Conservation (phyloP, 2,329 filamentous ascomycete species). For the Rhexocercosporidium sp. region DNA sequence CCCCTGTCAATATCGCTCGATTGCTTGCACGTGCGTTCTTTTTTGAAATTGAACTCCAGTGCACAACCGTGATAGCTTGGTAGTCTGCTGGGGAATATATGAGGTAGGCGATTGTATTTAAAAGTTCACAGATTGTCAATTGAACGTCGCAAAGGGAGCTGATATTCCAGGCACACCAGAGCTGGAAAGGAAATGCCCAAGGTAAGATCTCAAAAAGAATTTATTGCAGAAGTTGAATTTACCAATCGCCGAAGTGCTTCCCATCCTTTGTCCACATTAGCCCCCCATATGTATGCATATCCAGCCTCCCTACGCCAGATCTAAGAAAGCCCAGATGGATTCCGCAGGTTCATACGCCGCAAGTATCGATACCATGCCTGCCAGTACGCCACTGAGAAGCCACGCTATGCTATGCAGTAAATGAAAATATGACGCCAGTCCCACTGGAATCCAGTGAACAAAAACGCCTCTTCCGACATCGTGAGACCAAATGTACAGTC, state of each 20-base stretch:
- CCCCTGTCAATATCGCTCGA: not conserved
- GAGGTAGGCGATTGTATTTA: too few relatives aligned
- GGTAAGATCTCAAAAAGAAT: not conserved
- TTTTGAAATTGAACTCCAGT: not conserved
- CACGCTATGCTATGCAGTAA: slow-evolving; percentile 38
- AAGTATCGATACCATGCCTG: slow-evolving; percentile 15
- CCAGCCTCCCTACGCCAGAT: slow-evolving; percentile 19
- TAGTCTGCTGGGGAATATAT: too few relatives aligned
- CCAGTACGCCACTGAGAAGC: slow-evolving; percentile 32
- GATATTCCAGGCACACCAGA: too few relatives aligned
- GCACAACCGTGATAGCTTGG: not conserved
- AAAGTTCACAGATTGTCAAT: too few relatives aligned
- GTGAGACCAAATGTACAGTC: slow-evolving; percentile 5
- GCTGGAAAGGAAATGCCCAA: not conserved
- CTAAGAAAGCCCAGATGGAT: slow-evolving; percentile 15
- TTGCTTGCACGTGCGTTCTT: not conserved
- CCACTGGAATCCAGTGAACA: not conserved
- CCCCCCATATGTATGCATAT: slow-evolving; percentile 12
- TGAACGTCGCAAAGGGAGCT: too few relatives aligned
- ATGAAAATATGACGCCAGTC: slow-evolving; percentile 22
- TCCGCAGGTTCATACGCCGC: slow-evolving; percentile 20
- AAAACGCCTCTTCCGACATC: not conserved
- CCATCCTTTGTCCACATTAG: slow-evolving; percentile 7
- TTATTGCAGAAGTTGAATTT: slow-evolving; percentile 8
- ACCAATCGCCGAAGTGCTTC: not conserved